phyloP scores from a whole-genome alignment of 2,329 filamentous ascomycete genomes.

The Penicillium sp. region DNA sequence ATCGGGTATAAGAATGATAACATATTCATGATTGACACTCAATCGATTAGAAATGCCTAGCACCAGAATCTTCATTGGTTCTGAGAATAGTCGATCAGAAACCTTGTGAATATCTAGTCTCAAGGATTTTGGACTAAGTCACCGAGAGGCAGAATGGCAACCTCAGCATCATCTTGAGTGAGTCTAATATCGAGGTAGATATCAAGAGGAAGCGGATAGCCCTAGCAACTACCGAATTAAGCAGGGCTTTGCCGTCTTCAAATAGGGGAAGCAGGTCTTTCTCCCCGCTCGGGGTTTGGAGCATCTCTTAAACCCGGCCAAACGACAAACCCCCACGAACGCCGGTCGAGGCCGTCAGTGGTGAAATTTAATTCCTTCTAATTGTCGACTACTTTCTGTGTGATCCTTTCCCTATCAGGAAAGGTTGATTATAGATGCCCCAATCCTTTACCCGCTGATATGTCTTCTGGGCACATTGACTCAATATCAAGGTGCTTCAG shows the following conservation, averaged over 20 bases:
- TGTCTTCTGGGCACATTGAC: background rate
- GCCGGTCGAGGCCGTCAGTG: background rate
- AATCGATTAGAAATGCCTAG: no score
- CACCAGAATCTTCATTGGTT: background rate
- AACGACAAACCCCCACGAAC: background rate
- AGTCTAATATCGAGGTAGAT: background rate
- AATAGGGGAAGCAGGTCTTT: background rate
- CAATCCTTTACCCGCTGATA: background rate
- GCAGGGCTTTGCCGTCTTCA: background rate
- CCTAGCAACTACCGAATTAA: background rate
- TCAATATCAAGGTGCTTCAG: background rate
- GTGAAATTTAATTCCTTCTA: background rate
- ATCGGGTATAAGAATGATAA: no score
- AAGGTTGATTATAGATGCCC: background rate
- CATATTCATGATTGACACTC: no score
- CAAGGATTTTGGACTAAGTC: background rate
- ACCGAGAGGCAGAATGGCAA: background rate
- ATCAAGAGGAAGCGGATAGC: background rate
- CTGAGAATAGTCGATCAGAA: background rate
- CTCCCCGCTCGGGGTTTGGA: conserved; percentile 4
- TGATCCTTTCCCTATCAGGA: background rate
- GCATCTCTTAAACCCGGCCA: background rate
- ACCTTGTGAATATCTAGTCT: background rate
- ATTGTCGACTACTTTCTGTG: background rate
- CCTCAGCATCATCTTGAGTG: background rate